A percentile compares a stretch with the other conserved stretches of the same genome.
Conservation (phyloP, 306 rosid genomes). For the Gastrolobium bilobum region DNA sequence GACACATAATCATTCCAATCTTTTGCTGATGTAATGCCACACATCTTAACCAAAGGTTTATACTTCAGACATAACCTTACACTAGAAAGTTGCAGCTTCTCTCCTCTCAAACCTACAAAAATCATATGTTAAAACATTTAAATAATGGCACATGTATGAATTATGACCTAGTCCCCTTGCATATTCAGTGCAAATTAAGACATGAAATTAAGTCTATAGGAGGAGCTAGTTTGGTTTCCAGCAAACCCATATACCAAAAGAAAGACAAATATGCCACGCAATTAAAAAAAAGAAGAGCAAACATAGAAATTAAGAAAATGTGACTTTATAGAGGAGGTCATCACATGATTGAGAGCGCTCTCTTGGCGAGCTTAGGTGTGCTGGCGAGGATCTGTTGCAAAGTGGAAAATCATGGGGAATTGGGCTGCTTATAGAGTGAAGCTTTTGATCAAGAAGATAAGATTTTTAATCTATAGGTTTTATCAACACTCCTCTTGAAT, state of each 20-base stretch:
- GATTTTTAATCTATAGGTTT: too few relatives aligned
- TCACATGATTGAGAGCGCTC: too few relatives aligned
- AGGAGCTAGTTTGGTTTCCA: neutral
- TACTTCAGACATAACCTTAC: constrained; percentile 44
- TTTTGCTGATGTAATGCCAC: constrained; percentile 88
- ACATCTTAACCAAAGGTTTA: constrained; percentile 86
- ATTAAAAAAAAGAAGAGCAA: too few relatives aligned
- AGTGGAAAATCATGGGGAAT: too few relatives aligned
- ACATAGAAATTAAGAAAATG: too few relatives aligned
- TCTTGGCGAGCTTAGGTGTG: too few relatives aligned
- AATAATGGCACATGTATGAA: neutral
- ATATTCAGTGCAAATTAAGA: constrained; percentile 36
- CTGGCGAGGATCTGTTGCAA: too few relatives aligned
- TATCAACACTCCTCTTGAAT: too few relatives aligned
- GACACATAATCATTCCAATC: constrained; percentile 98
- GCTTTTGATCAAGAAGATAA: too few relatives aligned
- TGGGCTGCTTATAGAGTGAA: too few relatives aligned
- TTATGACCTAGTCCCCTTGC: constrained; percentile 16
- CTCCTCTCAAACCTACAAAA: constrained; percentile 60
- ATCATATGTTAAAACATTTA: constrained; percentile 18
- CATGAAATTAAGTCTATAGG: constrained; percentile 6
- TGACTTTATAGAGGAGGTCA: too few relatives aligned
- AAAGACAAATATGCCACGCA: too few relatives aligned
- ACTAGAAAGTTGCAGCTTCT: constrained; percentile 52
- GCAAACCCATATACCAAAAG: constrained; percentile 20